Evolutionary conservation across 495 filamentous ascomycete genomes (phyloP).

Genomic region (Podospora pseudoanserina): DNA sequence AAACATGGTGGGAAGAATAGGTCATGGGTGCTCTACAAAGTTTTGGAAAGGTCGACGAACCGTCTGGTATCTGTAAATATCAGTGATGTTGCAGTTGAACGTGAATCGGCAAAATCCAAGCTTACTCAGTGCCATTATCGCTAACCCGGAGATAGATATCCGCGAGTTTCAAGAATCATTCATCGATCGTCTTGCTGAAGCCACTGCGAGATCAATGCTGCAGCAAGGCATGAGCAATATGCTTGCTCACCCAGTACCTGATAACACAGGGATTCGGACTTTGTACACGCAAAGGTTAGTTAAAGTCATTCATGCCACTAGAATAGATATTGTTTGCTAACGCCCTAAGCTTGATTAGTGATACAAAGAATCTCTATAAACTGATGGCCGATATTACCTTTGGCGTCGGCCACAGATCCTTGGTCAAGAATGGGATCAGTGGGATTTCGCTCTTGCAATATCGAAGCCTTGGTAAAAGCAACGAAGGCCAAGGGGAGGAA

Average conservation of each 20-base stretch:
- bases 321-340: neutral
- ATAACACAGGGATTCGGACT: neutral
- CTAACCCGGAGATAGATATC: constrained; percentile 5
- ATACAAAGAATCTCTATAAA: constrained; percentile 4
- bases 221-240: constrained; percentile 13
- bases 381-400: constrained; percentile 7
- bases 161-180: constrained; percentile 7
- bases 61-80: constrained; percentile 7
- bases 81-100: neutral
- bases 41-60: constrained; percentile 12
- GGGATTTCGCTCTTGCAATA: constrained; percentile 11
- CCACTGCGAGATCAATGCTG: neutral
- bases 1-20: neutral
- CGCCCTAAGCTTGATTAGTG: neutral
- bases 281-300: constrained; percentile 14
- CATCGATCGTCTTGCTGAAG: constrained; percentile 5
- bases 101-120: neutral
- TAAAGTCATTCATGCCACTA: neutral
- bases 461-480: neutral
- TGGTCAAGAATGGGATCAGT: neutral
- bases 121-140: neutral
- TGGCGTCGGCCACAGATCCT: neutral
- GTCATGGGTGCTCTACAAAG: constrained; percentile 15
- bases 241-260: constrained; percentile 11
- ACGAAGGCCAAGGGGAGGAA: neutral